These are phyloP conservation scores for Vickermania ingenoplastis DNA, from an alignment of 208 protist genomes.

Conservation along the genomic window DNA sequence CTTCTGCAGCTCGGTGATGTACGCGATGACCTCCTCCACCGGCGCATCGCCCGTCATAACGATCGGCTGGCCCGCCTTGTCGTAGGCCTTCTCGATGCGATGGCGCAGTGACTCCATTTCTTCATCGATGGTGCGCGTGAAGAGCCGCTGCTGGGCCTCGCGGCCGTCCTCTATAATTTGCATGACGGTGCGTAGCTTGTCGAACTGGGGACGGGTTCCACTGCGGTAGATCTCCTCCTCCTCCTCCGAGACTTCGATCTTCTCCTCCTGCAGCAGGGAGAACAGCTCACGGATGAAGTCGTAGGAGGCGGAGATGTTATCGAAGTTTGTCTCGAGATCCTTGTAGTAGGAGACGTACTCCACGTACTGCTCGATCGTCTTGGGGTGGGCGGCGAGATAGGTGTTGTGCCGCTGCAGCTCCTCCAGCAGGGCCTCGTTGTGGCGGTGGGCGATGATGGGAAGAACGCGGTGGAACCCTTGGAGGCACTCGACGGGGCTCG, in stretches of 20 bases:
- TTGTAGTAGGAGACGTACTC: constrained; percentile 84
- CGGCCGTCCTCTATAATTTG: constrained; percentile 81
- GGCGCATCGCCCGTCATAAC: constrained; percentile 77
- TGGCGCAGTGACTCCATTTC: constrained; percentile 87
- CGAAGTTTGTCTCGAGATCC: constrained; percentile 62
- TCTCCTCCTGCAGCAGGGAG: constrained; percentile 78
- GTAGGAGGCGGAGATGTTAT: constrained; percentile 68
- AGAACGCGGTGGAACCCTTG: constrained; percentile 82
- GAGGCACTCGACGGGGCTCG: constrained; percentile 85
- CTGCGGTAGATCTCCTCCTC: constrained; percentile 88
- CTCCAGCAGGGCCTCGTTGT: constrained; percentile 82
- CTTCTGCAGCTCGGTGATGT: constrained; percentile 68
- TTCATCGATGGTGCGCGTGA: constrained; percentile 88
- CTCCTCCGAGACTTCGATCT: constrained; percentile 76
- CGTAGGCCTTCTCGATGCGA: constrained; percentile 79
- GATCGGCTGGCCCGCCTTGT: constrained; percentile 79
- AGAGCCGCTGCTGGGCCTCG: constrained; percentile 85
- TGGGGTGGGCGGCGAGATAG: constrained; percentile 71
- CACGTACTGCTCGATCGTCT: constrained; percentile 91
- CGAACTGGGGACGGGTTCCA: constrained; percentile 87
- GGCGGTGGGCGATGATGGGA: constrained; percentile 79
- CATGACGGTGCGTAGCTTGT: constrained; percentile 87
- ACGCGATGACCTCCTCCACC: constrained; percentile 71
- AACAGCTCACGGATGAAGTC: constrained; percentile 90
- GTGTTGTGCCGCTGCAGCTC: constrained; percentile 78